These are phyloP conservation scores for Melanopsichium pennsylvanicum DNA, from an alignment of 1,284 basidiomycete genomes.

Conservation along the genomic window DNA sequence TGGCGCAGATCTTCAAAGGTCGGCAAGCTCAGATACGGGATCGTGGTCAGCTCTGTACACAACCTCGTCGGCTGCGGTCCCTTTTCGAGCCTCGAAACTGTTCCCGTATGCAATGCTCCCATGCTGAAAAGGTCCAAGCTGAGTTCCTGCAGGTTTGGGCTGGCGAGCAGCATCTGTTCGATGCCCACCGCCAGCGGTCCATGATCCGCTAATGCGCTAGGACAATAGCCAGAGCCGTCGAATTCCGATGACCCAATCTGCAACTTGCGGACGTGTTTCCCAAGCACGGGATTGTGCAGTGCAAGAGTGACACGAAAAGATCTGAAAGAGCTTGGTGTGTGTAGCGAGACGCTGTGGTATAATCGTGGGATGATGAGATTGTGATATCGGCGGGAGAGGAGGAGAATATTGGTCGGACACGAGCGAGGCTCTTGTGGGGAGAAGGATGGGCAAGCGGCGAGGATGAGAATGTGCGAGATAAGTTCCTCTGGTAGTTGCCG, in stretches of 20 bases:
- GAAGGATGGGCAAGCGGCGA: conserved; percentile 41
- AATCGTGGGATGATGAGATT: conserved; percentile 36
- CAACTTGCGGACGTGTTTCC: conserved; percentile 25
- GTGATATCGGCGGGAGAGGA: conserved; percentile 42
- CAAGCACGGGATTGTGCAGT: conserved; percentile 50
- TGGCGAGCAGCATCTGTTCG: conserved; percentile 53
- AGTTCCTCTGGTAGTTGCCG: conserved; percentile 39
- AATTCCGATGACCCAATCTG: conserved; percentile 45
- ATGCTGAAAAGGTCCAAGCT: conserved; percentile 55
- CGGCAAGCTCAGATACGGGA: conserved; percentile 49
- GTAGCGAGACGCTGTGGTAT: conserved; percentile 44
- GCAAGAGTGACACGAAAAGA: conserved; percentile 43
- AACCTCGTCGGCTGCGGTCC: conserved; percentile 38
- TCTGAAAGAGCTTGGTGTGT: conserved; percentile 35
- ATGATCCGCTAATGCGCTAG: conserved; percentile 41
- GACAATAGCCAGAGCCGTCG: conserved; percentile 49
- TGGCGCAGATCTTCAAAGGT: conserved; percentile 45
- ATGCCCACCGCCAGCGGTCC: conserved; percentile 41
- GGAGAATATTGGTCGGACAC: conserved; percentile 36
- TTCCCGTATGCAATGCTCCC: conserved; percentile 38
- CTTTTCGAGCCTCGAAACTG: conserved; percentile 30
- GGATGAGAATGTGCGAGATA: conserved; percentile 35
- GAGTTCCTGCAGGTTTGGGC: conserved; percentile 39
- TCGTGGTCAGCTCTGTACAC: conserved; percentile 49
- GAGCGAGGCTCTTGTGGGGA: conserved; percentile 31